A percentile compares a stretch with the other conserved stretches of the same genome.
phyloP scores from a whole-genome alignment of 1,284 basidiomycete species.

The Malassezia brasiliensis region DNA sequence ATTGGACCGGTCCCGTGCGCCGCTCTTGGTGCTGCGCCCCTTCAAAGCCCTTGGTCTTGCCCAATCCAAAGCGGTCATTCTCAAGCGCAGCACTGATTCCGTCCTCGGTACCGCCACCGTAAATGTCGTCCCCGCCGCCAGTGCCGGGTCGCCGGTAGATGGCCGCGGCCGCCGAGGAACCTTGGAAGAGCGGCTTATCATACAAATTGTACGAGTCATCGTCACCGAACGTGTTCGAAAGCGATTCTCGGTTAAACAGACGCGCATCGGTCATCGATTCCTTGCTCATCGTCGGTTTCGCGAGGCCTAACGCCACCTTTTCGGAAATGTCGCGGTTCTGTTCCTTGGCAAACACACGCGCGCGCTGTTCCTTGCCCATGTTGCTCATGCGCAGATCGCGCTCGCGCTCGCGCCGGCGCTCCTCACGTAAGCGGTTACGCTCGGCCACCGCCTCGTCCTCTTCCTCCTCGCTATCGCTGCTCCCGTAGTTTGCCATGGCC shows the following conservation, averaged over 20 bases:
- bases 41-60: constrained; percentile 70
- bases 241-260: constrained; percentile 88
- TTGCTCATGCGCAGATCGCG: constrained; percentile 97
- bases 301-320: constrained; percentile 92
- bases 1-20: constrained; percentile 76
- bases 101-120: constrained; percentile 85
- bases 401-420: constrained; percentile 86
- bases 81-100: constrained; percentile 78
- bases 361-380: constrained; percentile 93
- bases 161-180: constrained; percentile 85
- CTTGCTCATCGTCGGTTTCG: constrained; percentile 88
- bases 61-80: constrained; percentile 88
- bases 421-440: constrained; percentile 77
- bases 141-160: constrained; percentile 80
- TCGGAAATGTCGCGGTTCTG: constrained; percentile 98
- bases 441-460: constrained; percentile 72
- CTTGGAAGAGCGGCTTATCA: constrained; percentile 89
- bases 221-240: constrained; percentile 68
- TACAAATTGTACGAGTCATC: constrained; percentile 89
- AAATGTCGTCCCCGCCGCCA: constrained; percentile 48
- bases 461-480: constrained; percentile 40
- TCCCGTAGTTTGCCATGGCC: constrained; percentile 64
- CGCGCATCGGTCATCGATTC: constrained; percentile 84
- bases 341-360: constrained; percentile 72
- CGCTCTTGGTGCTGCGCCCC: constrained; percentile 72